Base-by-base conservation (phyloP, 2,329 filamentous ascomycete genomes). In the Cercospora berteroae region DNA sequence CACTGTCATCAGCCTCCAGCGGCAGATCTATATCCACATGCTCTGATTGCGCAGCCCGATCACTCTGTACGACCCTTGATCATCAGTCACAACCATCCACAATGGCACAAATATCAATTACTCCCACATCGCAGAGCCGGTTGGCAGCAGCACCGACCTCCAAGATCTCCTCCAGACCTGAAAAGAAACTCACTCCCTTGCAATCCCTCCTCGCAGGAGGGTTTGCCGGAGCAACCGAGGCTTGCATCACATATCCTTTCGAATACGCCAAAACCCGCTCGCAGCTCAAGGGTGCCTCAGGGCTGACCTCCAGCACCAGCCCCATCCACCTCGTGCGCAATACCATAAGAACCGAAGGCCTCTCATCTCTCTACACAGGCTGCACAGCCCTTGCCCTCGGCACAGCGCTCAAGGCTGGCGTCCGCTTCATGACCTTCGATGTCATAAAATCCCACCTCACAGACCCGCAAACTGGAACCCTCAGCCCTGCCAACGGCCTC, bases 161-260 rank as follows among this genome's bases (percentile, higher is more conserved):
- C 58, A 60, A 42, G 13, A 25, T 27, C 16, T 25, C 58, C 9
- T n/a, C 58, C 44, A 25, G 63, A 16, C 44, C 31, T 20, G 25
- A 57, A 59, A 63, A 42, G 58, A 60, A 60, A n/a, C 63, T 36
- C 48, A 61, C 65, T 23, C 69, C 69, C 65, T 59, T 72, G 77
- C 77, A 84, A n/a, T 86, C 84, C 0, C 75, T 87, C 0, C 70
- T 84, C 16, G 78, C 85, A 1, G 85, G 85, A 25, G 84, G 81
- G 18, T 71, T 85, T 10, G 85, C 84, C 5, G 85, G 85, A 12
- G 83, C 79, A n/a, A 77, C 85, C 7, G 85, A 87, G 73, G 84
- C 84, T 4, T 79, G 81, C 3, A 76, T 81, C 20, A 87, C 85
- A 4, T 78, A 78, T 63, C 77, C 77, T 4, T 76, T 77, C 56